Evolutionary conservation across 495 filamentous ascomycete species (phyloP), one percentile per base, ranked within the genome.

Genomic region (Sporormia fimetaria): DNA sequence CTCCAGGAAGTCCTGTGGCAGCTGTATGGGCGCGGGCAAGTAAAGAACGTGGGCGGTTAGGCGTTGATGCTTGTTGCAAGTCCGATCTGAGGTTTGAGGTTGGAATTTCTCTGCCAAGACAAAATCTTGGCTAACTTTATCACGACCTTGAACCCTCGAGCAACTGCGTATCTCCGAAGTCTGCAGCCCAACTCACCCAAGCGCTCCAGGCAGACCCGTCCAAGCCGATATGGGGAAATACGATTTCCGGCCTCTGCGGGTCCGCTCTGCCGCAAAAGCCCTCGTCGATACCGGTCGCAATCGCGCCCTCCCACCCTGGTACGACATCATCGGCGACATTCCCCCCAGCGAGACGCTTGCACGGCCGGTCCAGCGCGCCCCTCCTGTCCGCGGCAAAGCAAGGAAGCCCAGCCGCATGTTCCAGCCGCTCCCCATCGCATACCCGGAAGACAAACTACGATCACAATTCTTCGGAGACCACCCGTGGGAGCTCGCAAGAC

Each of bases 401-500:
- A 26, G 37, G 39, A 81, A 77, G 57, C 64, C 81, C 5, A 84
- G 78, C 57, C 71, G 77, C 40, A 57, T 93, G 52, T 96, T 85
- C 64, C 71, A 77, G 52, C 90, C 90, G 4, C 73, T 85, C 35
- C 56, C 66, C 40, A 75, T 98, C 37, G 67, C 67, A 37, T 92
- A 87, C 59, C 82, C 85, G 32, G 90, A 98, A 60, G 92, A 98
- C 60, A 62, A 67, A 46, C 66, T 96, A 51, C 78, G 90, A 34
- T 66, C 55, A 40, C 65, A 80, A 20, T 98, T 96, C 66, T 96
- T 80, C 66, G 69, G 68, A 44, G 87, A 98, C 60, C 90, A 98
- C 63, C 90, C 90, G 3, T 98, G 90, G 90, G 90, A 98, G 59
- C 67, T 98, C 54, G 90, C 92, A 21, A 71, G 90, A 48, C 90